phyloP scores from a whole-genome alignment of 345 rosid species.

The Gossypium stocksii region DNA sequence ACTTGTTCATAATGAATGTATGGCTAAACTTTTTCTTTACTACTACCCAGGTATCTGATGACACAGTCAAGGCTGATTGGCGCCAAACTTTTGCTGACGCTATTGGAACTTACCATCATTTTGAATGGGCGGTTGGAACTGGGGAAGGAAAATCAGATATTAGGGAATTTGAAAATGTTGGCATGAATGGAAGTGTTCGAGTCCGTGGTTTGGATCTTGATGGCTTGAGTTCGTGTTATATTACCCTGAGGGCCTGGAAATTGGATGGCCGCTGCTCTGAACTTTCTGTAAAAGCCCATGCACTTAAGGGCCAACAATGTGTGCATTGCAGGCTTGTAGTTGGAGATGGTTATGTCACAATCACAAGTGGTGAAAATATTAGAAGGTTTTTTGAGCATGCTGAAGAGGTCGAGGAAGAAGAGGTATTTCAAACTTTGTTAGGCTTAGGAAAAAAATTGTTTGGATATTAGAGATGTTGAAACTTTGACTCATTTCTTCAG shows the following conservation, averaged over 20 bases:
- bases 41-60: slow-evolving; percentile 62
- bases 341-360: slow-evolving; percentile 87
- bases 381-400: slow-evolving; percentile 89
- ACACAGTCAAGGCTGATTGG: slow-evolving; percentile 84
- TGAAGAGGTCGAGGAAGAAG: slow-evolving; percentile 97
- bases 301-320: slow-evolving; percentile 75
- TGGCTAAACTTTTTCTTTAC: slow-evolving; percentile 7
- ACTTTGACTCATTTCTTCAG: slow-evolving; percentile 28
- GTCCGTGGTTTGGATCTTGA: slow-evolving; percentile 68
- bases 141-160: slow-evolving; percentile 87
- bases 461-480: not conserved
- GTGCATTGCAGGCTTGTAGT: slow-evolving; percentile 89
- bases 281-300: slow-evolving; percentile 85
- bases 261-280: slow-evolving; percentile 76
- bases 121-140: slow-evolving; percentile 96
- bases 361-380: slow-evolving; percentile 78
- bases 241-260: slow-evolving; percentile 83
- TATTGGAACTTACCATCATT: slow-evolving; percentile 69
- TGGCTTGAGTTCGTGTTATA: slow-evolving; percentile 62
- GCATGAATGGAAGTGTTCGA: slow-evolving; percentile 55
- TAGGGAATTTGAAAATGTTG: slow-evolving; percentile 78
- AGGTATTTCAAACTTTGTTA: slow-evolving; percentile 44
- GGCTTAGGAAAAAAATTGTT: not conserved
- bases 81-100: slow-evolving; percentile 62
- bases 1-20: not conserved